These are phyloP conservation scores for Erythrophleum ivorense DNA, from an alignment of 331 rosid genomes.

Conservation along the genomic window DNA sequence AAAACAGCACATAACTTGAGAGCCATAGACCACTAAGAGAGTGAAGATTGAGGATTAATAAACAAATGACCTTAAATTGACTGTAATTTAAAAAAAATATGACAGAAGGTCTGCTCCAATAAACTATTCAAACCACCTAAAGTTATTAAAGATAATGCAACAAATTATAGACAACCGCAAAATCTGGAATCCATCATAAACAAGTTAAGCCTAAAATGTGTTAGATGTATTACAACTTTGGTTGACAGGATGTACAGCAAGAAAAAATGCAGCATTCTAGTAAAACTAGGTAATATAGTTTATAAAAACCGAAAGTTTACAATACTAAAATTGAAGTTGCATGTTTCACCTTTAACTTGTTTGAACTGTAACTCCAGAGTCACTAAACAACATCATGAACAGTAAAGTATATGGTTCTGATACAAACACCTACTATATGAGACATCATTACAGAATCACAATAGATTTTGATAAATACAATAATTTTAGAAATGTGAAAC, in stretches of 20 bases:
- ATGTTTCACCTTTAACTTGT: background rate
- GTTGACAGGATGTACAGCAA: background rate
- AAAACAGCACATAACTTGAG: slow-evolving; percentile 1
- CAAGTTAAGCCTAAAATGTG: slow-evolving; percentile 20
- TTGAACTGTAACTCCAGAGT: background rate
- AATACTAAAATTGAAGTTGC: background rate
- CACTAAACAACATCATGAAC: background rate
- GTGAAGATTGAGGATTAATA: background rate
- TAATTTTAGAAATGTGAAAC: background rate
- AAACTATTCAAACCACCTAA: background rate
- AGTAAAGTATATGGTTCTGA: background rate
- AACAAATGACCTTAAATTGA: slow-evolving; percentile 10
- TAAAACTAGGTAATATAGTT: slow-evolving; percentile 5
- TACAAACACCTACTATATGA: background rate
- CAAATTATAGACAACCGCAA: slow-evolving; percentile 22
- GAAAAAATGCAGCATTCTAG: slow-evolving; percentile 28
- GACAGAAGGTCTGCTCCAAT: background rate
- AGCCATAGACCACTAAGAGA: background rate
- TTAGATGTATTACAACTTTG: background rate
- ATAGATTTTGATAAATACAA: background rate
- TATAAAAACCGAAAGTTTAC: background rate
- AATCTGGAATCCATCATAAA: slow-evolving; percentile 36
- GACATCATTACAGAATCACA: background rate
- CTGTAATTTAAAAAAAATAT: background rate
- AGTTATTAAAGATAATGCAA: background rate